Conservation (phyloP, 2,329 filamentous ascomycete genomes). For the Fusarium miscanthi region DNA sequence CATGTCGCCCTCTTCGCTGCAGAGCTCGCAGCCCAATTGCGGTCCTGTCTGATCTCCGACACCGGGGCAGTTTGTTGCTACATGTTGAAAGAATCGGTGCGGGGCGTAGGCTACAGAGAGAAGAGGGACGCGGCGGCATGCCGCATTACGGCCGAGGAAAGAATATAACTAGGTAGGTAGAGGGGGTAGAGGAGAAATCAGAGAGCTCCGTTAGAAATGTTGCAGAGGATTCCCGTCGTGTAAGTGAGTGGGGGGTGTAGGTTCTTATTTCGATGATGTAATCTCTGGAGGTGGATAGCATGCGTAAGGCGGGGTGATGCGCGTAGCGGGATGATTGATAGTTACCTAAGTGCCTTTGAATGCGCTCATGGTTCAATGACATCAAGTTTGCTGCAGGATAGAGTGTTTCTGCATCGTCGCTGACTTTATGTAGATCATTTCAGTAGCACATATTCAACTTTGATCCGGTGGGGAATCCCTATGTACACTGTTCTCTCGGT, state of each 20-base stretch:
- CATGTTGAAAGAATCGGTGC: conserved; percentile 39
- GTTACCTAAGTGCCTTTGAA: not conserved
- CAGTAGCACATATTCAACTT: not conserved
- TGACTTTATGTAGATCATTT: not conserved
- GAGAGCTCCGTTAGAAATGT: not conserved
- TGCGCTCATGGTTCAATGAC: not conserved
- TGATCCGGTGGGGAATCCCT: not conserved
- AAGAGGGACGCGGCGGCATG: conserved; percentile 64
- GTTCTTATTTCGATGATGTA: conserved; percentile 43
- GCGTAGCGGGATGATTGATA: conserved; percentile 22
- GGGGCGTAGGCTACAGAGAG: conserved; percentile 40
- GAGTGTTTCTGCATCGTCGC: not conserved
- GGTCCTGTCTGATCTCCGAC: conserved; percentile 19
- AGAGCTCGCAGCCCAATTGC: conserved; percentile 17
- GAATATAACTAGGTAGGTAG: not conserved
- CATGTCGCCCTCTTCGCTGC: conserved; percentile 31
- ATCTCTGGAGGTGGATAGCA: conserved; percentile 34
- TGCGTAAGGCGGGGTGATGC: conserved; percentile 38
- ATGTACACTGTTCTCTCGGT: not conserved
- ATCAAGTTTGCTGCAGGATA: not conserved
- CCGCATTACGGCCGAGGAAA: conserved; percentile 64
- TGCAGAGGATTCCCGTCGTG: not conserved
- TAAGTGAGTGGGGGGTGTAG: conserved; percentile 6
- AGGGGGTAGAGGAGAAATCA: not conserved
- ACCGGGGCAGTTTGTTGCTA: conserved; percentile 33